These are phyloP conservation scores for Sporothrix phasma DNA, from an alignment of 2,329 filamentous ascomycete species.

Conservation along the genomic window DNA sequence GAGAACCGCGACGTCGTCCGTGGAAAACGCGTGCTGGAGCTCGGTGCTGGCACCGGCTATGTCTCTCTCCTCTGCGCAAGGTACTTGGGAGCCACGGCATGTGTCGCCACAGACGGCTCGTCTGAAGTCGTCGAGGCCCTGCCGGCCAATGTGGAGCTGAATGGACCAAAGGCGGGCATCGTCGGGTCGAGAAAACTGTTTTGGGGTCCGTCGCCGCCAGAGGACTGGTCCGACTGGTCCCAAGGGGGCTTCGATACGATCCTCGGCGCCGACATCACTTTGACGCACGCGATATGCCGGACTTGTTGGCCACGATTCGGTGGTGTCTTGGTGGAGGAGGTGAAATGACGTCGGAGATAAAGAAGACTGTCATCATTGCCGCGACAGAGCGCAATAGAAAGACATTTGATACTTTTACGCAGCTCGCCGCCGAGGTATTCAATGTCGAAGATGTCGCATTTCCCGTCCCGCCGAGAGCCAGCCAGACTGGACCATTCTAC, in stretches of 20 bases:
- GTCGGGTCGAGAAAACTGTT: conserved; percentile 46
- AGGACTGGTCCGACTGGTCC: not conserved
- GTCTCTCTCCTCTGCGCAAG: conserved; percentile 65
- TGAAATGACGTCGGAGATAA: conserved; percentile 29
- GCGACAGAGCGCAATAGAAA: conserved; percentile 60
- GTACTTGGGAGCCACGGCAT: conserved; percentile 47
- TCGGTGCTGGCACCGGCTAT: conserved; percentile 69
- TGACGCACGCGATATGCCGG: conserved; percentile 52
- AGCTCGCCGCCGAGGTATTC: conserved; percentile 40
- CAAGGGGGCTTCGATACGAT: conserved; percentile 47
- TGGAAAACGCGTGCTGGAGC: conserved; percentile 54
- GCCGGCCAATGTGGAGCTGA: conserved; percentile 58
- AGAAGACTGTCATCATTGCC: conserved; percentile 50
- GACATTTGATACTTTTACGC: conserved; percentile 56
- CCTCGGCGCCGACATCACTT: conserved; percentile 74
- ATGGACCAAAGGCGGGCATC: conserved; percentile 40
- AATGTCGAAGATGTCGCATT: conserved; percentile 35
- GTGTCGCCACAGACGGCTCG: conserved; percentile 65
- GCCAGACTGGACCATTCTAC: conserved; percentile 56
- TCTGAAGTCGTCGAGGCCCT: conserved; percentile 60
- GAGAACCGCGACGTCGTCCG: conserved; percentile 34
- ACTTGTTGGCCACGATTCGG: conserved; percentile 47
- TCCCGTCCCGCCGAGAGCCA: conserved; percentile 27
- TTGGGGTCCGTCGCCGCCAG: conserved; percentile 41
- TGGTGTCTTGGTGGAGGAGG: conserved; percentile 41